Conservation (phyloP, 2,329 filamentous ascomycete species). For the Leptographium galeiforme region DNA sequence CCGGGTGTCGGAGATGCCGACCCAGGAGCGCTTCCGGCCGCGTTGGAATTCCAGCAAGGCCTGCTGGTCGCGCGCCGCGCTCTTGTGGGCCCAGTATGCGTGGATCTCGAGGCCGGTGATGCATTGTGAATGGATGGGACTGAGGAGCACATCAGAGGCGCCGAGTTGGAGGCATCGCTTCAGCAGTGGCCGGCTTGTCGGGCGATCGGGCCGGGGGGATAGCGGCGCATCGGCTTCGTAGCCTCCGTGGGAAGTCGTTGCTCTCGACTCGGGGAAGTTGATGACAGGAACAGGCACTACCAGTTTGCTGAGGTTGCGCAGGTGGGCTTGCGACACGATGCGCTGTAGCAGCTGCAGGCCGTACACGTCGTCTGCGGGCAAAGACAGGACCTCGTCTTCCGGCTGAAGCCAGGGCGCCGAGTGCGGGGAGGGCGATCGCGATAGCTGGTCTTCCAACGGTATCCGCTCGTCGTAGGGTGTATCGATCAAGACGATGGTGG, state of each 20-base stretch:
- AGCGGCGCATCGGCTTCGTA: not conserved
- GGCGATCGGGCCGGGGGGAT: not conserved
- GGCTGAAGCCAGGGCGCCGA: slow-evolving; percentile 21
- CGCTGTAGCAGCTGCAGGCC: slow-evolving; percentile 41
- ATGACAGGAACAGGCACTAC: slow-evolving; percentile 44
- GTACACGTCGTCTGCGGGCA: slow-evolving; percentile 36
- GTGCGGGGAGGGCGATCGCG: slow-evolving; percentile 30
- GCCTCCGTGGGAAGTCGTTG: not conserved
- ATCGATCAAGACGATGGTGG: slow-evolving; percentile 44
- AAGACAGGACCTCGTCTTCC: slow-evolving; percentile 18
- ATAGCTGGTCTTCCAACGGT: slow-evolving; percentile 11
- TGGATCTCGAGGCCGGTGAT: slow-evolving; percentile 68
- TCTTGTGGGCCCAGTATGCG: slow-evolving; percentile 69
- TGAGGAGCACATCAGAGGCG: slow-evolving; percentile 72
- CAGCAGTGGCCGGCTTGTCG: slow-evolving; percentile 34
- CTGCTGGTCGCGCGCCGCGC: slow-evolving; percentile 59
- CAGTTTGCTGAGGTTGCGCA: slow-evolving; percentile 41
- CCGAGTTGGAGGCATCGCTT: slow-evolving; percentile 72
- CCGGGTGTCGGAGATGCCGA: slow-evolving; percentile 71
- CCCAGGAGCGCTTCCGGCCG: slow-evolving; percentile 79
- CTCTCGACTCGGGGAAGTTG: slow-evolving; percentile 20
- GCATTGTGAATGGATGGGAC: slow-evolving; percentile 61
- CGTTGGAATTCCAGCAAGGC: slow-evolving; percentile 59
- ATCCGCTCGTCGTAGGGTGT: slow-evolving; percentile 37
- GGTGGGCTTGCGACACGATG: slow-evolving; percentile 43